phyloP scores from a whole-genome alignment of 163 green algal genomes.

The Chloromonas sp. region DNA sequence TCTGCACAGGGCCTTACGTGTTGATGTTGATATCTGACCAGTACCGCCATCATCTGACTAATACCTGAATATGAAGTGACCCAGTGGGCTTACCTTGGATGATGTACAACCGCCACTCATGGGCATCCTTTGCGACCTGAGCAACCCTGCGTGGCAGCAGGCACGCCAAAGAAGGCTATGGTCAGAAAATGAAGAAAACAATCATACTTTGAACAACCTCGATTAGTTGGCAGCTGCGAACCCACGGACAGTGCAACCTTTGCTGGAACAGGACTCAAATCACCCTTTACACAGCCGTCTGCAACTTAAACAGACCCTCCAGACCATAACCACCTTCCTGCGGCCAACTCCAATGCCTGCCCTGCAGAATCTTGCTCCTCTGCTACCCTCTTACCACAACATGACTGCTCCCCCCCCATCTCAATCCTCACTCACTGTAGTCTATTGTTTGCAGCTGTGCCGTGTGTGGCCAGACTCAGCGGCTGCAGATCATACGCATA shows the following conservation, averaged over 20 bases:
- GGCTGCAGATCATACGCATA: conserved; percentile 24
- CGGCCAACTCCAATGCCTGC: background rate
- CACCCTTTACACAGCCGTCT: background rate
- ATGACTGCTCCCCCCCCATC: no score
- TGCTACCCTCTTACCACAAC: no score
- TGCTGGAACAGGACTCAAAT: background rate
- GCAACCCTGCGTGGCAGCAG: background rate
- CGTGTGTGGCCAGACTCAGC: conserved; percentile 12
- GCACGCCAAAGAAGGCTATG: background rate
- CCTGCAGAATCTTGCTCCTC: no score
- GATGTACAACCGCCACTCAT: conserved; percentile 29
- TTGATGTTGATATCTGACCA: no score
- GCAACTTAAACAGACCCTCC: background rate
- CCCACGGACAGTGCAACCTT: background rate
- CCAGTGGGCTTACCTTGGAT: conserved; percentile 10
- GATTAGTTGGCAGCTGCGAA: background rate
- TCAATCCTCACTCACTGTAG: background rate
- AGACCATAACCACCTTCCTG: background rate
- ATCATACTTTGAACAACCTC: background rate
- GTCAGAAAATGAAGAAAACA: background rate
- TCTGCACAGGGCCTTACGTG: no score
- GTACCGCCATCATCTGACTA: no score
- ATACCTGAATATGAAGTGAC: no score
- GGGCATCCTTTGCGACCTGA: background rate
- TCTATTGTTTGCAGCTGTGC: conserved; percentile 3